Conservation (phyloP, 108 stramenopile genomes). For the Nitzschia palea region DNA sequence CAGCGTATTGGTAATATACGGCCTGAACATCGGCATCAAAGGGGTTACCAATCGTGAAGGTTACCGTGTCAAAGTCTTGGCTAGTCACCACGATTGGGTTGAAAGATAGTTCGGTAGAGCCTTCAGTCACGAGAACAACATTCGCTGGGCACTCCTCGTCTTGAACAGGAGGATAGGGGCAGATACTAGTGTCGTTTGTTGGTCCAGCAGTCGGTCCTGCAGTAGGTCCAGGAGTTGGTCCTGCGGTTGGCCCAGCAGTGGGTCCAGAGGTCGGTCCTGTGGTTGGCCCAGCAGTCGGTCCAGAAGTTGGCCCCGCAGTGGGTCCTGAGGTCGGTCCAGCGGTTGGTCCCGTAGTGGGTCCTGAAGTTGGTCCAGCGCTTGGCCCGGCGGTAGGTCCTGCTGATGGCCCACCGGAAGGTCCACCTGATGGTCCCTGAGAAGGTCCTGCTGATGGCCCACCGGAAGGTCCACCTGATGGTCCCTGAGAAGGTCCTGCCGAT, state of each 20-base stretch:
- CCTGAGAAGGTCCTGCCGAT: not conserved
- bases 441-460: constrained; percentile 1
- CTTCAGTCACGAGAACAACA: no score
- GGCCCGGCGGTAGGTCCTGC: not conserved
- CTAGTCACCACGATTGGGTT: no score
- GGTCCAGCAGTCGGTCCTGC: constrained; percentile 2
- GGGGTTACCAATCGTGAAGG: no score
- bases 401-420: not conserved
- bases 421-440: not conserved
- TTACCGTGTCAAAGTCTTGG: no score
- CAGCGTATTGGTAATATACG: no score
- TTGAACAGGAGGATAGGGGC: no score
- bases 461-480: not conserved
- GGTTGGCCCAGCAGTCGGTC: constrained; percentile 5
- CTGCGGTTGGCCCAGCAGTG: not conserved
- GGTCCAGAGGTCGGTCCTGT: constrained; percentile 1
- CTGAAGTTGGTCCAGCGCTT: not conserved
- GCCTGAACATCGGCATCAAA: no score
- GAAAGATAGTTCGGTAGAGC: no score
- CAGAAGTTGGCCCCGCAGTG: not conserved
- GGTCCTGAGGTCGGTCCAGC: constrained; percentile 10
- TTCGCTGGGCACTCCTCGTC: no score
- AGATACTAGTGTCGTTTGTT: no score
- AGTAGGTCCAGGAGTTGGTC: constrained; percentile 6
- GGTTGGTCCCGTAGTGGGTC: constrained; percentile 6